phyloP scores from a whole-genome alignment of 768 basidiomycete species.

The Heimioporus sp. region DNA sequence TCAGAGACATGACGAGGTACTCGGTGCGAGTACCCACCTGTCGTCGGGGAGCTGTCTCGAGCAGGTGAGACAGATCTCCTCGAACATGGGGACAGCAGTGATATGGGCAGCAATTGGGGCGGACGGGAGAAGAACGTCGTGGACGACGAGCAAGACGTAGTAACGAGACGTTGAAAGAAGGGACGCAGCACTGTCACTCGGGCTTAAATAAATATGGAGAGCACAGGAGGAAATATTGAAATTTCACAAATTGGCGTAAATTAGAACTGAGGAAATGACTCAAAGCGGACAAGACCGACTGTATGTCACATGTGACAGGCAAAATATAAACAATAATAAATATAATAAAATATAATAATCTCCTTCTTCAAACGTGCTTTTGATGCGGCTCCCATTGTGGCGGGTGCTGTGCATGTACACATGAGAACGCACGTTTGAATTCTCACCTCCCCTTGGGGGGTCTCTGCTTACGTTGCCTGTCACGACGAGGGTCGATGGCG shows the following conservation, averaged over 20 bases:
- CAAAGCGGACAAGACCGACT: slow-evolving; percentile 29
- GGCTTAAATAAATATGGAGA: slow-evolving; percentile 37
- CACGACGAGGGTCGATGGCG: slow-evolving; percentile 2
- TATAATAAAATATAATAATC: background rate
- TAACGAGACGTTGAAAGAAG: slow-evolving; percentile 19
- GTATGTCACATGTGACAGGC: slow-evolving; percentile 24
- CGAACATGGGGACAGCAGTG: slow-evolving; percentile 53
- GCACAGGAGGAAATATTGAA: slow-evolving; percentile 37
- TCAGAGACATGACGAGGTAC: slow-evolving; percentile 13
- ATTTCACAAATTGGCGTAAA: slow-evolving; percentile 32
- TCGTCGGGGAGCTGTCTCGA: slow-evolving; percentile 63
- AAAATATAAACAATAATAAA: slow-evolving; percentile 4
- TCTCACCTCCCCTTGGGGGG: background rate
- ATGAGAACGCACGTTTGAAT: slow-evolving; percentile 16
- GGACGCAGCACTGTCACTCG: slow-evolving; percentile 12
- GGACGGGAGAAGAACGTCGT: background rate
- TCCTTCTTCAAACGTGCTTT: too few species aligned
- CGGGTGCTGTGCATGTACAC: background rate
- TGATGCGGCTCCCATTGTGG: background rate
- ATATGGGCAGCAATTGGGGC: background rate
- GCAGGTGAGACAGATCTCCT: slow-evolving; percentile 75
- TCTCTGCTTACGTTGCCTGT: background rate
- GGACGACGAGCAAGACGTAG: slow-evolving; percentile 8
- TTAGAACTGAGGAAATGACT: slow-evolving; percentile 29
- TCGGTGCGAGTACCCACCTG: slow-evolving; percentile 44